Evolutionary conservation across 441 rosid species (phyloP).

Genomic region (Pelargonium myrrhifolium): DNA sequence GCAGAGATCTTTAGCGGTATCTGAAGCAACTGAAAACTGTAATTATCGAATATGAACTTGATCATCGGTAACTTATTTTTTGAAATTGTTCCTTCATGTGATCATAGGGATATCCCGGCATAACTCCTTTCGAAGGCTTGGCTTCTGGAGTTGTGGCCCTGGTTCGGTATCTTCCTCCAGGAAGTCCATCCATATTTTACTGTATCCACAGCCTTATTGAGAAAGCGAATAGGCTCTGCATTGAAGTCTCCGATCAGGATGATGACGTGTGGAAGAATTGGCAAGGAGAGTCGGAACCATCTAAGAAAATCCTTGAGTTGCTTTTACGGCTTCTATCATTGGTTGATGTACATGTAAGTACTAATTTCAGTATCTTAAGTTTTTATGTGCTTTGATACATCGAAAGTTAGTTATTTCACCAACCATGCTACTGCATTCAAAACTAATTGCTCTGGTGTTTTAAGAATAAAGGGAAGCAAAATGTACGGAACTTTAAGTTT

Average conservation of each 20-base stretch:
- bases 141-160: conserved; percentile 85
- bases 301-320: conserved; percentile 60
- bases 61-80: conserved; percentile 10
- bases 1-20: conserved; percentile 75
- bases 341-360: conserved; percentile 77
- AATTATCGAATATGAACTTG: conserved; percentile 6
- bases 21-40: conserved; percentile 16
- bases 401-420: no score
- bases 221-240: conserved; percentile 46
- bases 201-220: conserved; percentile 68
- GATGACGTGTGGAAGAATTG: conserved; percentile 43
- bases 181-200: conserved; percentile 79
- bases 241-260: conserved; percentile 22
- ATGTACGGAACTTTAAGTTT: no score
- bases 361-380: conserved; percentile 7
- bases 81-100: conserved; percentile 16
- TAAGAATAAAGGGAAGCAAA: no score
- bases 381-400: background rate
- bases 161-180: conserved; percentile 80
- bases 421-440: no score
- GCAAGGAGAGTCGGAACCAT: conserved; percentile 56
- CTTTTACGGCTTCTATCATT: conserved; percentile 65
- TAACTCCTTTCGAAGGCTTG: conserved; percentile 89
- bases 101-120: conserved; percentile 65
- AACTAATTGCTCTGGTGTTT: no score